Evolutionary conservation across 331 rosid genomes (phyloP), one percentile per base, ranked within the genome.

Genomic region (Quercus phellos): DNA sequence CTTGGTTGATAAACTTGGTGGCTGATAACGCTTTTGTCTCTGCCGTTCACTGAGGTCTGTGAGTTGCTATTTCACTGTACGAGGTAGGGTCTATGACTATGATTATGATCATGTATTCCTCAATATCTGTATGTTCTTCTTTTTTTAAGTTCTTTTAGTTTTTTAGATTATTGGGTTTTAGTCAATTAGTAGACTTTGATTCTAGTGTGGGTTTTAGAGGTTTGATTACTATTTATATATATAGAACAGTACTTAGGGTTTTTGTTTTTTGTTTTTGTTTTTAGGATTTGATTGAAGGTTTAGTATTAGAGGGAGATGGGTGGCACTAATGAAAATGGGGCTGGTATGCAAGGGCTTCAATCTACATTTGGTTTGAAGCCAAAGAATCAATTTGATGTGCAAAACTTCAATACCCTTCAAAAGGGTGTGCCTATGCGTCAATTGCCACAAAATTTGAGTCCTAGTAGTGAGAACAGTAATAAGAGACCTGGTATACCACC

Each of bases 401-500:
- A 78, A 55, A 81, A 73, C 73, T 84, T 84, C 77, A 80, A 0
- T 55, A 70, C 74, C 3, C 80, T 88, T 81, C 90, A 86, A 75
- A 73, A 85, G 85, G 90, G 91, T 69, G 55, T 50, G 8, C 55
- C 85, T 29, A 32, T 75, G 79, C 77, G 72, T 56, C 85, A 74
- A 10, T 11, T 76, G 17, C 84, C 89, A n/a, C 85, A 85, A 30
- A 82, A 27, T 55, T 38, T 76, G 82, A 84, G 87, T 76, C 79
- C 85, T n/a, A 94, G 81, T 76, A 72, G 17, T 51, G 56, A 86
- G 73, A 80, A 78, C 51, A 26, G 76, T 21, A 17, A 80, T 8
- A 89, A 84, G 70, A 80, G 91, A 82, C 86, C 78, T 58, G 90
- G 96, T 1, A 93, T 93, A 6, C 97, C 98, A 68, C 98, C 93